Evolutionary conservation across 2,329 filamentous ascomycete species (phyloP).

Genomic region (Claviceps sp.): DNA sequence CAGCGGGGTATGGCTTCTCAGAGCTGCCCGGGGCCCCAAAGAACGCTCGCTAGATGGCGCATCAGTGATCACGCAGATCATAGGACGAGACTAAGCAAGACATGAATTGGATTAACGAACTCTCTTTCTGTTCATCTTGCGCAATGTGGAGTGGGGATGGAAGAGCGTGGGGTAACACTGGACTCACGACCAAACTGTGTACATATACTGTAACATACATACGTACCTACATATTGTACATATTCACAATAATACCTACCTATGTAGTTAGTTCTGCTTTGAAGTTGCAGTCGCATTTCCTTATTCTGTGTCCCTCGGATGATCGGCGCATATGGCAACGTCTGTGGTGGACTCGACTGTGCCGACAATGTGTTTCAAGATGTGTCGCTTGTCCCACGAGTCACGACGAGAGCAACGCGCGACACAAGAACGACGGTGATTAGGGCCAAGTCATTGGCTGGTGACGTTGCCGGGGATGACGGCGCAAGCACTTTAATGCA

Average conservation of each 20-base stretch:
- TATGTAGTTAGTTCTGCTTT: background rate
- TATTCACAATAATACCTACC: background rate
- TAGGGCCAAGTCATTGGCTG: background rate
- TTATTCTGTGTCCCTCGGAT: background rate
- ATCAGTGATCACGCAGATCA: background rate
- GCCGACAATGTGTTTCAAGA: slow-evolving; percentile 9
- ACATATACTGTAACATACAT: background rate
- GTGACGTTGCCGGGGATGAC: background rate
- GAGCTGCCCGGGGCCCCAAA: background rate
- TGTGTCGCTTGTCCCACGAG: slow-evolving; percentile 3
- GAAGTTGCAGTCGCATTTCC: background rate
- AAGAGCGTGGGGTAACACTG: background rate
- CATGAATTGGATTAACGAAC: background rate
- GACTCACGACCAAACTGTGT: background rate
- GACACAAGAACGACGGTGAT: background rate
- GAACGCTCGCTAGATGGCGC: background rate
- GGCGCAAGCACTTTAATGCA: background rate
- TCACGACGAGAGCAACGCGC: background rate
- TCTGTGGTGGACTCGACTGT: background rate
- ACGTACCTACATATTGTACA: background rate
- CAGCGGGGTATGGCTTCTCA: background rate
- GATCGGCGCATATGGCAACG: background rate
- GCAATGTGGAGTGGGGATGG: background rate
- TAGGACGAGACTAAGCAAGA: background rate
- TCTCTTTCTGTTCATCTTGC: background rate